Evolutionary conservation across 345 rosid species (phyloP), one percentile per base, ranked within the genome.

Genomic region (Salix exigua): DNA sequence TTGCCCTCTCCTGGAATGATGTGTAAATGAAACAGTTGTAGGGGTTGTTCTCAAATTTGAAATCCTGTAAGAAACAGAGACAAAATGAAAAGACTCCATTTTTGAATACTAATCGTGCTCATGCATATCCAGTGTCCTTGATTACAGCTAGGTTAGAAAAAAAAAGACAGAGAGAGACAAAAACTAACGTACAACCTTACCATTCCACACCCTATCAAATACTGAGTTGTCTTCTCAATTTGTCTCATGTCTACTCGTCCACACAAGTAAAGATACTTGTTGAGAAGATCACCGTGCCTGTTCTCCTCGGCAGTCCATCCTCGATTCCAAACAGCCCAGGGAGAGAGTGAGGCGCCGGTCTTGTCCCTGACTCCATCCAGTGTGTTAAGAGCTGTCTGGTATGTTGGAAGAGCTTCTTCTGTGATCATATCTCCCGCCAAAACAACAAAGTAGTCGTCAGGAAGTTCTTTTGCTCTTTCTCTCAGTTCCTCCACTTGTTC

Each of bases 241-340:
- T 89, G 92, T 78, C 80, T 84, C 88, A 89, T 82, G 73, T 90
- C 91, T 4, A 89, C 92, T 12, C 92, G 79, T 50, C 94, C 92
- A 53, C 85, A 86, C 65, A 89, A 75, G 77, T 89, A 90, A 37
- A 89, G 92, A 63, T 90, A 89, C 71, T 89, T 90, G 48, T 86
- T 89, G 50, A 90, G 82, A 63, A 90, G 84, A 75, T 89, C 91
- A 0, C 92, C 89, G n/a, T 90, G 92, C 61, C 92, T 80, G 66
- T 90, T 88, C 76, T 90, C 94, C 73, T 90, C 94, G 0, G 92
- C 91, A 9, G 89, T 85, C 92, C 94, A 89, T 4, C 85, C 88
- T 77, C 89, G 85, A 0, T 83, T 87, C 92, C 94, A 90, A 60
- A 87, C 63, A 26, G 92, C 91, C 94, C 94, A 90, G 66, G 86